These are phyloP conservation scores for Ceriops zippeliana DNA, from an alignment of 345 rosid species.

Conservation along the genomic window DNA sequence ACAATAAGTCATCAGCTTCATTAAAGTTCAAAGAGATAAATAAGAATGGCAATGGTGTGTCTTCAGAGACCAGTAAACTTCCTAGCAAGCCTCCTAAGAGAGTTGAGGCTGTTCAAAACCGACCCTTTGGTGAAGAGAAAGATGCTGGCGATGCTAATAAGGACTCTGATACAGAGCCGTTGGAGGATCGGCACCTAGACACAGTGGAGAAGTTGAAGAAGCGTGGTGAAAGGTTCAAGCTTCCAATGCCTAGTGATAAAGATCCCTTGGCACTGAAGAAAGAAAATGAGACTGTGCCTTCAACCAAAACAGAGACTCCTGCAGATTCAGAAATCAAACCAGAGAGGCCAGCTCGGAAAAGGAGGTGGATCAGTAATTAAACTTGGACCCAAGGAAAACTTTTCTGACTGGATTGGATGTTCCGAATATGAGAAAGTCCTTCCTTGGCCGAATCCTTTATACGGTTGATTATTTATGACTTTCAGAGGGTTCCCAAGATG, in stretches of 20 bases:
- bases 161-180: slow-evolving; percentile 49
- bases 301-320: slow-evolving; percentile 48
- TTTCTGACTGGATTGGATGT: slow-evolving; percentile 9
- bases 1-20: slow-evolving; percentile 58
- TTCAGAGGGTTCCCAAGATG: slow-evolving; percentile 11
- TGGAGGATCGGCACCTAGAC: slow-evolving; percentile 70
- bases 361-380: slow-evolving; percentile 82
- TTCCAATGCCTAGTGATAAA: slow-evolving; percentile 84
- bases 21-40: slow-evolving; percentile 58
- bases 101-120: slow-evolving; percentile 38
- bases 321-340: slow-evolving; percentile 67
- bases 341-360: slow-evolving; percentile 85
- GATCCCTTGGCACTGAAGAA: slow-evolving; percentile 49
- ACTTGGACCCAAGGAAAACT: slow-evolving; percentile 2
- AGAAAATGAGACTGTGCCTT: slow-evolving; percentile 57
- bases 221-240: slow-evolving; percentile 94
- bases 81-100: slow-evolving; percentile 35
- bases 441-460: neutral
- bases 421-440: neutral
- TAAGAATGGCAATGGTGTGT: slow-evolving; percentile 36
- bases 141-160: slow-evolving; percentile 46
- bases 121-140: slow-evolving; percentile 40
- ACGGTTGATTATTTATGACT: slow-evolving; percentile 9
- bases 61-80: slow-evolving; percentile 35
- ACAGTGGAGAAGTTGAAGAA: slow-evolving; percentile 97